A percentile compares a stretch with the other conserved stretches of the same genome.
Conservation (phyloP, 2,329 filamentous ascomycete genomes). For the Aspergillus oerlinghausenensis region DNA sequence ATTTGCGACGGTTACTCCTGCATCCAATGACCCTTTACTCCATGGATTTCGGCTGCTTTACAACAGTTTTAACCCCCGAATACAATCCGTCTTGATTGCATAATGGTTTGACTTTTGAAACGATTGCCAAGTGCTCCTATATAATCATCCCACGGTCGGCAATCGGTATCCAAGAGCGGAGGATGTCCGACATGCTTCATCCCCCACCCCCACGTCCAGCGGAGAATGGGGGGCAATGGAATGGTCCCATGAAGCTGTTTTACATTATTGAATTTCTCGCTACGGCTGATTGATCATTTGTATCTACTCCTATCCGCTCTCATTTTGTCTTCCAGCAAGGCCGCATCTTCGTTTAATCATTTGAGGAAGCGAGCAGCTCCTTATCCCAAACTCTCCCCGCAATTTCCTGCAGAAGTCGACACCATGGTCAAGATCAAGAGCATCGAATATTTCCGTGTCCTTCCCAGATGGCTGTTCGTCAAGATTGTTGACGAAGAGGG, state of each 20-base stretch:
- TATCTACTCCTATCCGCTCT: background rate
- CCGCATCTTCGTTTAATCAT: background rate
- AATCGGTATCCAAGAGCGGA: background rate
- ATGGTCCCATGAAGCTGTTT: background rate
- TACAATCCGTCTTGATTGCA: background rate
- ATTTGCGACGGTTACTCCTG: background rate
- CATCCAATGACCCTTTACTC: background rate
- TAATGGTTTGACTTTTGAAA: background rate
- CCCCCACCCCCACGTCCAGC: background rate
- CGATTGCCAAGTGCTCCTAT: background rate
- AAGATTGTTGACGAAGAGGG: conserved; percentile 67
- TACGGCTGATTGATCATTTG: background rate
- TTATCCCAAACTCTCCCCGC: background rate
- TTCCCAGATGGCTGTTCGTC: conserved; percentile 72
- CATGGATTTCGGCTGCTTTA: background rate
- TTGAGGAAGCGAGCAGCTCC: background rate
- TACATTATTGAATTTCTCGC: background rate
- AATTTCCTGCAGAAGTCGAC: background rate
- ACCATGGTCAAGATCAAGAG: conserved; percentile 59
- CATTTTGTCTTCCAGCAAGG: background rate
- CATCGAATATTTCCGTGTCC: conserved; percentile 71
- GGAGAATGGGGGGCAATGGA: background rate
- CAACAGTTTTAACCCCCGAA: background rate
- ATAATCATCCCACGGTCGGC: background rate
- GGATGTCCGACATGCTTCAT: background rate